These are phyloP conservation scores for Penicillium aurantiogriseum DNA, from an alignment of 2,329 filamentous ascomycete species.

Conservation along the genomic window DNA sequence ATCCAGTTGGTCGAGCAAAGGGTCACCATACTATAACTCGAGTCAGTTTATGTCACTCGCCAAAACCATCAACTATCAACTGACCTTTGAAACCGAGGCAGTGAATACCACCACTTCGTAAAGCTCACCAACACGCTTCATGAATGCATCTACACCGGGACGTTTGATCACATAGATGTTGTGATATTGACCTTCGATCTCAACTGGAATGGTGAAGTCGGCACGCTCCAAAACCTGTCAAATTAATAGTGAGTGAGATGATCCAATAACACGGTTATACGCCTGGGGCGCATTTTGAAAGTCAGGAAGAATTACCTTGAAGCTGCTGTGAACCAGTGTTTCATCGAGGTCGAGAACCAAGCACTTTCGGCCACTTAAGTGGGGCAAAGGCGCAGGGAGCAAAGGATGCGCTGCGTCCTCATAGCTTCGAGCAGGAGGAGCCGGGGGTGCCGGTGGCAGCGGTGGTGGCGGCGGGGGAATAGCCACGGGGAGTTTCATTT, in stretches of 20 bases:
- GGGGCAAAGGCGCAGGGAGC: conserved; percentile 75
- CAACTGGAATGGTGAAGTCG: conserved; percentile 97
- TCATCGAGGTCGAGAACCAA: conserved; percentile 94
- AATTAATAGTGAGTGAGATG: conserved; percentile 15
- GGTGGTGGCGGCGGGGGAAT: conserved; percentile 59
- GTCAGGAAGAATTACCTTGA: conserved; percentile 67
- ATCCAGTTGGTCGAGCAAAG: conserved; percentile 90
- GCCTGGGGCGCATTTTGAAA: background rate
- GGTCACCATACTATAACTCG: conserved; percentile 77
- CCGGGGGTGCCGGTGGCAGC: conserved; percentile 44
- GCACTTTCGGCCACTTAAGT: conserved; percentile 85
- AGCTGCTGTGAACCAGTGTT: conserved; percentile 96
- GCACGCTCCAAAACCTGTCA: conserved; percentile 89
- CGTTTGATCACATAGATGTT: conserved; percentile 99
- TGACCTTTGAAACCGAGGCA: conserved; percentile 93
- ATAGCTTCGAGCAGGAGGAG: conserved; percentile 30
- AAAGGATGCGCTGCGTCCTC: conserved; percentile 60
- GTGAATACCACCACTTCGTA: conserved; percentile 99
- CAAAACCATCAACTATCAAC: conserved; percentile 21
- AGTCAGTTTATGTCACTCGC: conserved; percentile 10
- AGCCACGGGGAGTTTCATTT: conserved; percentile 48
- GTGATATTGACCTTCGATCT: conserved; percentile 98
- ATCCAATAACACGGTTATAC: conserved; percentile 16
- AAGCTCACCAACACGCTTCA: conserved; percentile 95
- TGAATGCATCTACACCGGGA: conserved; percentile 97